phyloP scores from a whole-genome alignment of 106 monocot species.

The Dendrobium catenatum region DNA sequence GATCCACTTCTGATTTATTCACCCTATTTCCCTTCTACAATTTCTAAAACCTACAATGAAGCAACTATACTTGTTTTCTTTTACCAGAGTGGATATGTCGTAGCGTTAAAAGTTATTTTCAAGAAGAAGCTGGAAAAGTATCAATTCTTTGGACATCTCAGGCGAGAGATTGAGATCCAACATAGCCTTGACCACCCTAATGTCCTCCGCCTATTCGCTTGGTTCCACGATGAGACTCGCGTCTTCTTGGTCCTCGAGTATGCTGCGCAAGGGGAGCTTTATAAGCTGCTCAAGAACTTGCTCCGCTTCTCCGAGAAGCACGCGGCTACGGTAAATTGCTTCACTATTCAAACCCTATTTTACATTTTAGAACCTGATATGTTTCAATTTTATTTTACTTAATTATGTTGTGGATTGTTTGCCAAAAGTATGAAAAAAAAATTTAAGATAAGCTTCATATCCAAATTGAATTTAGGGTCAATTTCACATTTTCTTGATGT shows the following conservation, averaged over 20 bases:
- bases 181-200: slow-evolving; percentile 62
- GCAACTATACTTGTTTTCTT: background rate
- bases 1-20: background rate
- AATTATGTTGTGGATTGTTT: background rate
- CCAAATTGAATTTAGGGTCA: no score
- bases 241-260: slow-evolving; percentile 87
- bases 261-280: slow-evolving; percentile 72
- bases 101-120: slow-evolving; percentile 80
- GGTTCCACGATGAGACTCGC: slow-evolving; percentile 79
- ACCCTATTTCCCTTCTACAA: background rate
- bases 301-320: slow-evolving; percentile 59
- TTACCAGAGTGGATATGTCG: slow-evolving; percentile 62
- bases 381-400: background rate
- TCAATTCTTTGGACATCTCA: slow-evolving; percentile 12
- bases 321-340: slow-evolving; percentile 60
- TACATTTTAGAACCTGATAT: background rate
- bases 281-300: slow-evolving; percentile 63
- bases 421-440: slow-evolving; percentile 33
- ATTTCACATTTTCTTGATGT: no score
- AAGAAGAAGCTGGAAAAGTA: slow-evolving; percentile 90
- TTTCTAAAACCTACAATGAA: slow-evolving; percentile 8
- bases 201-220: slow-evolving; percentile 73
- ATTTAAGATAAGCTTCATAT: no score
- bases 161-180: background rate
- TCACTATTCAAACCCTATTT: background rate